These are phyloP conservation scores for Luffa acutangula DNA, from an alignment of 306 rosid species.

Conservation along the genomic window DNA sequence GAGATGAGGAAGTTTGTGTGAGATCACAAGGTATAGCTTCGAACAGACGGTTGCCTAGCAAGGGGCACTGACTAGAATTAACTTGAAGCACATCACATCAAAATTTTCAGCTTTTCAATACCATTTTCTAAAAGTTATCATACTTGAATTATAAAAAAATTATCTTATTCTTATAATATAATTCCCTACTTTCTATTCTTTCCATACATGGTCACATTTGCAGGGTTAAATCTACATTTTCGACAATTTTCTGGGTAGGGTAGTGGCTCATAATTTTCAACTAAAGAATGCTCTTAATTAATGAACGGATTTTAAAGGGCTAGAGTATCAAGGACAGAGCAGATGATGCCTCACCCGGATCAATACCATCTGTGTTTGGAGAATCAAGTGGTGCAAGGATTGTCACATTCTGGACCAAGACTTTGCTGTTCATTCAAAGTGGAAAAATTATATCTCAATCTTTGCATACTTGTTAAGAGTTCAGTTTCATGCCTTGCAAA, in stretches of 20 bases:
- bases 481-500: not conserved
- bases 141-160: not conserved
- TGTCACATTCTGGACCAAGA: constrained; percentile 38
- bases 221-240: not conserved
- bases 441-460: constrained; percentile 1
- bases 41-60: not conserved
- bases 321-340: not conserved
- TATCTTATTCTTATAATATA: not conserved
- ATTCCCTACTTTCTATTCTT: not conserved
- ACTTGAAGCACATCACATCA: not conserved
- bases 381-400: constrained; percentile 35
- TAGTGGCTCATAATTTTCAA: not conserved
- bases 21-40: not conserved
- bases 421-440: constrained; percentile 23
- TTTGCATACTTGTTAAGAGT: not conserved
- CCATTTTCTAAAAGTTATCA: not conserved
- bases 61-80: not conserved
- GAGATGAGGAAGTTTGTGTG: not conserved
- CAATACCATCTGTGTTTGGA: constrained; percentile 54
- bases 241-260: not conserved
- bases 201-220: not conserved
- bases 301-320: not conserved
- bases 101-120: not conserved
- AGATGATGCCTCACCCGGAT: constrained; percentile 40
- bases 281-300: not conserved